Base-by-base conservation (phyloP, 345 rosid genomes). In the Nasturtium officinale region DNA sequence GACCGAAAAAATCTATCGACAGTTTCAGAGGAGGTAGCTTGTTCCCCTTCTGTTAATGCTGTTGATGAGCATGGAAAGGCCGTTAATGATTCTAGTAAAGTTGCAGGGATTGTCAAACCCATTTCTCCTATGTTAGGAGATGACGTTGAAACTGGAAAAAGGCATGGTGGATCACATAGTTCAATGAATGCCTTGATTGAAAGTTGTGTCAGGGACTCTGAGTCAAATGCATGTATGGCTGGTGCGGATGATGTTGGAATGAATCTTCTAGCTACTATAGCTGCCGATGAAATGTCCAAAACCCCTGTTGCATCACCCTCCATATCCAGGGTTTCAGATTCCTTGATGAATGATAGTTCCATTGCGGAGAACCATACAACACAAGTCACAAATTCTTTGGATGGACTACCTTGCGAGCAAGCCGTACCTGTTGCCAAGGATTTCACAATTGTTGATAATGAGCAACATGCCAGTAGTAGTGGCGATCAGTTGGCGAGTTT, bases 201-300 rank as follows among this genome's bases (percentile, higher is more conserved):
- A 77, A 95, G 97, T 67, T 92, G 98, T 81, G 94, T 73, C 1
- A 87, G 89, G 79, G 77, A 75, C 57, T 84, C 95, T 1, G 93
- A 90, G 76, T 82, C 86, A 20, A 83, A 64, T 82, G 82, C 77
- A 9, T 77, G 80, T 29, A 30, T 77, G 52, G 79, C 94, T 8
- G 78, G 77, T 72, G 86, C 82, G 6, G 99, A 95, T 83, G 96
- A 91, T 79, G 84, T 83, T 65, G 99, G 98, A 64, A 95, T 95
- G 96, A 92, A 91, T 80, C 83, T 95, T 70, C 91, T 95, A 65
- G 99, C 99, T 47, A 91, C 82, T 78, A 98, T 95, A 58, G 99
- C 99, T 67, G 84, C 97, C 68, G 97, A 87, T 47, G 98, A 91
- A 76, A 89, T 91, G 70, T 82, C 80, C 28, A 95, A 84, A 58